A percentile compares a stretch with the other conserved stretches of the same genome.
Evolutionary conservation across 768 basidiomycete genomes (phyloP).

Genomic region (Sarcomyxa edulis): DNA sequence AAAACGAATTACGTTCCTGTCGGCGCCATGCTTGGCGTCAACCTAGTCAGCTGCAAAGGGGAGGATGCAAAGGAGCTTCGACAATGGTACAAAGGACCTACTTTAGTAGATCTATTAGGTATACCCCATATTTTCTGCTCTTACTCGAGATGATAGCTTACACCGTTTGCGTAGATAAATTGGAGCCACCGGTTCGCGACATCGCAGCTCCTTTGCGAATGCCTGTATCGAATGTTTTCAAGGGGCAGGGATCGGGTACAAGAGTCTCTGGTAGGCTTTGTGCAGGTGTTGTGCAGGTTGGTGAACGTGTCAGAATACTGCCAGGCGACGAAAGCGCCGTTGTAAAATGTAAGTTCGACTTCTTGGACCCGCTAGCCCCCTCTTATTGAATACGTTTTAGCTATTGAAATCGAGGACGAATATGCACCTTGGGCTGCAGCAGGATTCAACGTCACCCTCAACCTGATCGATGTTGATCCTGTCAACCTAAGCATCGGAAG

Average conservation of each 20-base stretch:
- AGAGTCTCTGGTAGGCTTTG: constrained; percentile 82
- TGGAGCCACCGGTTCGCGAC: constrained; percentile 79
- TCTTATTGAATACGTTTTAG: constrained; percentile 39
- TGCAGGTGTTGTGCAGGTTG: constrained; percentile 87
- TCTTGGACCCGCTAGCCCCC: neutral
- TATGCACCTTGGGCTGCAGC: constrained; percentile 83
- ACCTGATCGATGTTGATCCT: constrained; percentile 78
- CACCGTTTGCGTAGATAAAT: constrained; percentile 46
- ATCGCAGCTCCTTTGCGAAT: constrained; percentile 75
- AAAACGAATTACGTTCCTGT: constrained; percentile 87
- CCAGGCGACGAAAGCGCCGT: constrained; percentile 89
- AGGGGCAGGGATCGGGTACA: constrained; percentile 72
- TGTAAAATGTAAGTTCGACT: constrained; percentile 52
- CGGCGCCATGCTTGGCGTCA: constrained; percentile 86
- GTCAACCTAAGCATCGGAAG: constrained; percentile 84
- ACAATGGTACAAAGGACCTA: constrained; percentile 83
- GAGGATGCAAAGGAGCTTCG: constrained; percentile 42
- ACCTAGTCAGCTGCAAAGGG: constrained; percentile 53
- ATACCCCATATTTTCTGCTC: constrained; percentile 5
- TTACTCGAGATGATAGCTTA: constrained; percentile 1
- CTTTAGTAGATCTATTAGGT: constrained; percentile 84
- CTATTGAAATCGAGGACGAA: constrained; percentile 79
- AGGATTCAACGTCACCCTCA: constrained; percentile 85
- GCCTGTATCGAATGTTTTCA: constrained; percentile 95
- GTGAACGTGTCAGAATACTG: constrained; percentile 79